Evolutionary conservation across 2,329 filamentous ascomycete species (phyloP).

Genomic region (Fusarium sp.): DNA sequence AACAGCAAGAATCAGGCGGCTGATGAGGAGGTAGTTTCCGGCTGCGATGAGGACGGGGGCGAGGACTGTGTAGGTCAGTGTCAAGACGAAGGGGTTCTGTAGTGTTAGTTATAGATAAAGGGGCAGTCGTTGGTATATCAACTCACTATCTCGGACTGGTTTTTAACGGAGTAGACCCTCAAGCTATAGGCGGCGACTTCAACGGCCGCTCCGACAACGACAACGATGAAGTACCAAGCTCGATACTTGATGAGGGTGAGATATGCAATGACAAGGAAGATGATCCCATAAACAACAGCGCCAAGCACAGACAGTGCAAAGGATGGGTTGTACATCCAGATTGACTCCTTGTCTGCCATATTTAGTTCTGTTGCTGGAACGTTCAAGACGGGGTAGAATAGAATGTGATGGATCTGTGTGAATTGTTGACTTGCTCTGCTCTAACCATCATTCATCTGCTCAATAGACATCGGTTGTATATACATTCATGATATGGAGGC

Average conservation of each 20-base stretch:
- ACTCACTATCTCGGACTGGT: slow-evolving; percentile 53
- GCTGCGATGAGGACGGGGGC: slow-evolving; percentile 64
- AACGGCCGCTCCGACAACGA: slow-evolving; percentile 58
- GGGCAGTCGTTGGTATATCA: background rate
- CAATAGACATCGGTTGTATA: slow-evolving; percentile 10
- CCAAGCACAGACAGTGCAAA: slow-evolving; percentile 59
- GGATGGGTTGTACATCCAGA: slow-evolving; percentile 62
- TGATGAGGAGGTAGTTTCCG: slow-evolving; percentile 65
- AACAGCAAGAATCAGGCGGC: slow-evolving; percentile 58
- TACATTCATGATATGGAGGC: background rate
- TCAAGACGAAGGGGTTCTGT: slow-evolving; percentile 56
- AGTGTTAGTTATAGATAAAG: background rate
- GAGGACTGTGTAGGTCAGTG: slow-evolving; percentile 60
- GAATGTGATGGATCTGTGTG: background rate
- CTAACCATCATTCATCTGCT: background rate
- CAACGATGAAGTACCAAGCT: slow-evolving; percentile 59
- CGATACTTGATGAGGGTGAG: slow-evolving; percentile 58
- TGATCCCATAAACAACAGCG: slow-evolving; percentile 56
- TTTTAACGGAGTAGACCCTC: slow-evolving; percentile 55
- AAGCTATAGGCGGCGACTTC: slow-evolving; percentile 60
- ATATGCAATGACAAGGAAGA: slow-evolving; percentile 56
- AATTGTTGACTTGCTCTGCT: background rate
- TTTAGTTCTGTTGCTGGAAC: background rate
- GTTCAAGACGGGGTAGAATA: background rate
- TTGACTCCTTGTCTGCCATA: slow-evolving; percentile 47